A percentile compares a stretch with the other conserved stretches of the same genome.
These are phyloP conservation scores for Leonotis leonurus DNA, from an alignment of 257 asterid genomes.

Conservation along the genomic window DNA sequence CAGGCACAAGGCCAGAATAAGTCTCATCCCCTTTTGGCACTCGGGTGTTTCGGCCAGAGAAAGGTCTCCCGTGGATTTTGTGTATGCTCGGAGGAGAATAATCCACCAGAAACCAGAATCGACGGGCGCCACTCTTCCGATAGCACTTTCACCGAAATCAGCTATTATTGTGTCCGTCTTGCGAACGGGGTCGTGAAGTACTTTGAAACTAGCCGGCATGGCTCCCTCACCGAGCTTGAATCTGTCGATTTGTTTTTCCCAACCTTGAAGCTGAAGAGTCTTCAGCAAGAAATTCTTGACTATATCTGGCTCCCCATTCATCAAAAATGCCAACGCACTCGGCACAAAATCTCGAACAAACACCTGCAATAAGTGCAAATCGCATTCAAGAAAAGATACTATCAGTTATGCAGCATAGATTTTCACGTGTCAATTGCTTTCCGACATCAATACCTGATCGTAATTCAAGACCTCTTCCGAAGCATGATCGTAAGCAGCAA, in stretches of 20 bases:
- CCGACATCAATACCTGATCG: conserved; percentile 68
- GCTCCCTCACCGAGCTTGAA: conserved; percentile 87
- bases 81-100: conserved; percentile 74
- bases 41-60: conserved; percentile 66
- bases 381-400: not conserved
- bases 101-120: conserved; percentile 96
- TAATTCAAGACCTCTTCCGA: conserved; percentile 82
- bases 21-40: conserved; percentile 78
- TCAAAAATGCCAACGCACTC: conserved; percentile 74
- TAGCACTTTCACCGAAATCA: conserved; percentile 79
- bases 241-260: conserved; percentile 68
- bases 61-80: conserved; percentile 70
- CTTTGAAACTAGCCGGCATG: conserved; percentile 87
- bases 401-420: not conserved
- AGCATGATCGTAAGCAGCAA: conserved; percentile 76
- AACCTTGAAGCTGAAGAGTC: conserved; percentile 81
- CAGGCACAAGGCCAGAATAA: conserved; percentile 58
- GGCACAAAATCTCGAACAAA: conserved; percentile 83
- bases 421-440: not conserved
- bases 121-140: conserved; percentile 83
- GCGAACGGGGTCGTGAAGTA: conserved; percentile 75
- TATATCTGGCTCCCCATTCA: conserved; percentile 80
- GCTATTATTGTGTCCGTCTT: conserved; percentile 62
- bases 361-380: conserved; percentile 35
- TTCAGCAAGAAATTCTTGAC: conserved; percentile 66